phyloP scores from a whole-genome alignment of 2,329 filamentous ascomycete genomes.

The Catunica adiposa region DNA sequence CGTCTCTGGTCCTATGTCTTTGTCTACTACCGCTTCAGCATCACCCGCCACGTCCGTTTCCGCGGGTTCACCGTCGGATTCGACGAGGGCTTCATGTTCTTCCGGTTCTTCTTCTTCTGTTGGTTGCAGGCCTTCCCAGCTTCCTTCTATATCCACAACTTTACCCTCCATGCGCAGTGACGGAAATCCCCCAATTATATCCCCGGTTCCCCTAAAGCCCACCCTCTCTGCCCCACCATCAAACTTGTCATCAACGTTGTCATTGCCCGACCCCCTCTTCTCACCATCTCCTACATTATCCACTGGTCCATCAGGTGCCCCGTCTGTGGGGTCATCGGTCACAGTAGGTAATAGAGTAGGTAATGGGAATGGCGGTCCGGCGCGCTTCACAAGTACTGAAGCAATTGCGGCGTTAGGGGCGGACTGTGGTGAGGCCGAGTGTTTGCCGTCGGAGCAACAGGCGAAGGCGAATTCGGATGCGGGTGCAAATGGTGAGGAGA shows the following conservation, averaged over 20 bases:
- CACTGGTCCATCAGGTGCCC: conserved; percentile 19
- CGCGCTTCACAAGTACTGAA: background rate
- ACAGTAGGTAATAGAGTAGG: conserved; percentile 14
- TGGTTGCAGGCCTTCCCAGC: background rate
- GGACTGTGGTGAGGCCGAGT: background rate
- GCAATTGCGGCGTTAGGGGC: background rate
- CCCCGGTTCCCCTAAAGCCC: background rate
- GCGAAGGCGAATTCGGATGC: background rate
- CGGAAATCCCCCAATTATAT: background rate
- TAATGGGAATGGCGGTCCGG: background rate
- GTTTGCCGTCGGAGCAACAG: conserved; percentile 18
- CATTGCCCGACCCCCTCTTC: conserved; percentile 11
- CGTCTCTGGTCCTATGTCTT: background rate
- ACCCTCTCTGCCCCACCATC: background rate
- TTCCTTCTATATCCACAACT: background rate
- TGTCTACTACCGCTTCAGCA: background rate
- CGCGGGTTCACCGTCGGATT: background rate
- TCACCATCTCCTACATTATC: conserved; percentile 23
- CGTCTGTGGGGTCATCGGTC: conserved; percentile 21
- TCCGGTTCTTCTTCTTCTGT: background rate
- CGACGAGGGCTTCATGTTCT: no score
- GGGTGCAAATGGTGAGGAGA: background rate
- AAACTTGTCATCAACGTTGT: conserved; percentile 7
- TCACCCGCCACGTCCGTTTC: background rate
- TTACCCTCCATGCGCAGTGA: background rate